Base-by-base conservation (phyloP, 208 protist species). In the Leishmania turanica region DNA sequence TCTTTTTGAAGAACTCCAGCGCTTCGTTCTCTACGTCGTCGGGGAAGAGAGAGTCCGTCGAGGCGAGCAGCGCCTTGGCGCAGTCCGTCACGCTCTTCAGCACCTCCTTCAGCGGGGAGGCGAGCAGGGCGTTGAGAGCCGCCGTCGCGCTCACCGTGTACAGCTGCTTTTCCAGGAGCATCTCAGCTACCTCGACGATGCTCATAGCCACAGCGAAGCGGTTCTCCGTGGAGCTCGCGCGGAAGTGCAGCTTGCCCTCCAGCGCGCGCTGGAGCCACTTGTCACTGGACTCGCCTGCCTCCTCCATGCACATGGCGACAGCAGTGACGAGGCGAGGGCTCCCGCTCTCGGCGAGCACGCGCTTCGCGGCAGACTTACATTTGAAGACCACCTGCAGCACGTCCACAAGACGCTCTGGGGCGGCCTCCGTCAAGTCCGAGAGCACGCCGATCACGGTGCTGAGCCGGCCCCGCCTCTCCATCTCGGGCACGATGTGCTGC, bases 221-320 rank as follows among this genome's bases (percentile, higher is more conserved):
- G 86, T 98, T 98, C 82, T 97, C 91, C 37, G 95, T 90, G 34
- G 90, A 82, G 83, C 89, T 92, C 15, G 93, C 87, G 69, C 95
- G 92, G 79, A 94, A 94, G 79, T 94, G 92, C 75, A 95, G 85
- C 78, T 95, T 94, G 64, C 93, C 93, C 60, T 96, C 91, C 49
- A 98, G 85, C 34, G 95, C 92, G 34, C 84, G 85, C 74, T 95
- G 91, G 75, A 98, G 89, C 93, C 93, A 97, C 77, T 92, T 89
- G 72, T 98, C 92, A 75, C 89, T 90, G 34, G 85, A 75, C 78
- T 98, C 92, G n/a, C 87, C 86, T 6, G 85, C 88, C 72, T 96
- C 95, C 60, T 95, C 90, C 90, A 96, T 95, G 88, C 95, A 97
- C 89, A 96, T 96, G n/a, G 92, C 93, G 56, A 96, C 87, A 15